Conservation (phyloP, 164 flowering plant species). For the Dillenia suffruticosa region DNA sequence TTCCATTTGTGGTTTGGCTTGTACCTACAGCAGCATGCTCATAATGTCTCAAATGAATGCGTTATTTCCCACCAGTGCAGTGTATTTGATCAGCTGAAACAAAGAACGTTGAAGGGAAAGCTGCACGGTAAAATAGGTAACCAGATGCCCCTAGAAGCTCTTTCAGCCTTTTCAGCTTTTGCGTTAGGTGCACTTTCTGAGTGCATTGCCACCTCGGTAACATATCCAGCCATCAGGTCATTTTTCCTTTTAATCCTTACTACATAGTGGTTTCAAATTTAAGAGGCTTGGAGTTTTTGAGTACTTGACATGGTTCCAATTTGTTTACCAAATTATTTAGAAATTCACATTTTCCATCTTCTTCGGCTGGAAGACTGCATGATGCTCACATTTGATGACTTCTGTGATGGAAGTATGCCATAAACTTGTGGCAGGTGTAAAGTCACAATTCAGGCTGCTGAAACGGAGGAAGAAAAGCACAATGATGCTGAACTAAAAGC, state of each 20-base stretch:
- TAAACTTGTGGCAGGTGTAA: slow-evolving; percentile 55
- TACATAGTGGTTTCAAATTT: not conserved
- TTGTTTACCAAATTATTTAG: no score
- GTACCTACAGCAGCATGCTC: not conserved
- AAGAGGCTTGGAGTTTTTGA: no score
- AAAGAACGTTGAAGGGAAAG: slow-evolving; percentile 36
- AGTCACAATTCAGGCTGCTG: slow-evolving; percentile 81
- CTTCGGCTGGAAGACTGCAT: not conserved
- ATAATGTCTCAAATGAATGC: no score
- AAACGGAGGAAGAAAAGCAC: slow-evolving; percentile 32
- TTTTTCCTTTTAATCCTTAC: not conserved
- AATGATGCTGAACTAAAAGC: slow-evolving; percentile 21
- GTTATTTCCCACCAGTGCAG: slow-evolving; percentile 52
- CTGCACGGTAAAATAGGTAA: slow-evolving; percentile 17
- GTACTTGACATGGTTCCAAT: no score
- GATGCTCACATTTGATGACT: not conserved
- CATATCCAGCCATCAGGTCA: slow-evolving; percentile 88
- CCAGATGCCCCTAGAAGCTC: slow-evolving; percentile 51
- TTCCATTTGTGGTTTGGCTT: not conserved
- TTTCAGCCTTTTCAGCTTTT: slow-evolving; percentile 79
- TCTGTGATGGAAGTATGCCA: not conserved
- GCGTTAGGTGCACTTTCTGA: slow-evolving; percentile 74
- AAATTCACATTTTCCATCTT: slow-evolving; percentile 1
- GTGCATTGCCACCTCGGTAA: slow-evolving; percentile 66
- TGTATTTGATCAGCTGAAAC: slow-evolving; percentile 84